A percentile compares a stretch with the other conserved stretches of the same genome.
phyloP scores from a whole-genome alignment of 352 stramenopile species.

The Peronosclerospora sorghi region DNA sequence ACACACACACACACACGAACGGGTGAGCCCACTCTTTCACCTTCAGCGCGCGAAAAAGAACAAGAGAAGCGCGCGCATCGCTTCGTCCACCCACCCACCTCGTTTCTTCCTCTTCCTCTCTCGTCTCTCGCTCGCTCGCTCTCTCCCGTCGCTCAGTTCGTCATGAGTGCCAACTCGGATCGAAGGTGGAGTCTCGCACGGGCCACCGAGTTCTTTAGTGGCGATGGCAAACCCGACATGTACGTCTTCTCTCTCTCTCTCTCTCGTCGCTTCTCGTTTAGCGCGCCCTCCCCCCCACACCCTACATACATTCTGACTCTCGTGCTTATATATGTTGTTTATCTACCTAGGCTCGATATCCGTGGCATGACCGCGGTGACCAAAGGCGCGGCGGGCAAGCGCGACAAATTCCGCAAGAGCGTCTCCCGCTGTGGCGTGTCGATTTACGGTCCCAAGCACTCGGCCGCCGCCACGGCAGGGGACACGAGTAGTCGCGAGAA shows the following conservation, averaged over 20 bases:
- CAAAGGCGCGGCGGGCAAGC: constrained; percentile 75
- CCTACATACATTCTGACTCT: not conserved
- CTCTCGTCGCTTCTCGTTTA: not conserved
- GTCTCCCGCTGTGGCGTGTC: constrained; percentile 76
- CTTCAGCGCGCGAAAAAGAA: not conserved
- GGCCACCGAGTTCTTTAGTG: constrained; percentile 82
- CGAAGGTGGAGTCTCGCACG: constrained; percentile 78
- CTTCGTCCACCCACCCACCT: not conserved
- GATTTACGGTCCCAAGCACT: constrained; percentile 83
- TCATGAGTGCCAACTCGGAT: constrained; percentile 51
- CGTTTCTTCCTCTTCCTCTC: not conserved
- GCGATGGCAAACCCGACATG: constrained; percentile 82
- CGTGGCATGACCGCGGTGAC: constrained; percentile 80
- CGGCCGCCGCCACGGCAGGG: constrained; percentile 13
- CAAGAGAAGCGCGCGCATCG: not conserved
- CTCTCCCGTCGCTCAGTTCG: not conserved
- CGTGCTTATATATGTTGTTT: not conserved
- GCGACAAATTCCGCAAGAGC: constrained; percentile 83
- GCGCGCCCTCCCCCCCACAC: not conserved
- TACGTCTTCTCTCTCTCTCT: constrained; percentile 11
- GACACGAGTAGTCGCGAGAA: constrained; percentile 40
- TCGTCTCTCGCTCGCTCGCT: not conserved
- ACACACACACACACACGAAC: too few relatives aligned
- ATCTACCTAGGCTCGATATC: constrained; percentile 58
- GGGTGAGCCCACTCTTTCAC: too few relatives aligned